Base-by-base conservation (phyloP, 164 flowering plant genomes). In the Aristolochia contorta region DNA sequence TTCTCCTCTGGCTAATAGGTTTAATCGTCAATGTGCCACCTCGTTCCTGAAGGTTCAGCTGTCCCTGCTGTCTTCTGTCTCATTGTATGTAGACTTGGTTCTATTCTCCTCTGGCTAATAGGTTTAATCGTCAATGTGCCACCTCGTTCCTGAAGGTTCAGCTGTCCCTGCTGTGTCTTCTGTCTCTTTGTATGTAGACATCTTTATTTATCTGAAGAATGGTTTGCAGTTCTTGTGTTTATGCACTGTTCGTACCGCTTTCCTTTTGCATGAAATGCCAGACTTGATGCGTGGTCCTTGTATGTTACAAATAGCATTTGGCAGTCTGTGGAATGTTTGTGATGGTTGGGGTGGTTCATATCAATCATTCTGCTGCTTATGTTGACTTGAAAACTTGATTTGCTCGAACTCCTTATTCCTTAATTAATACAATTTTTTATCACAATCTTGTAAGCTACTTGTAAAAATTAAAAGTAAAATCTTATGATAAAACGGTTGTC, bases 1-100 rank as follows among this genome's bases (percentile, higher is more conserved):
- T 65, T 43, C 48, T 57, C 16, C 60, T 57, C 33, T 65, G 72
- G 68, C 57, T 69, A 14, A 47, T 69, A 52, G 64, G 72, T 61
- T 47, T 69, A 21, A 57, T 65, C 60, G 55, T 69, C 53, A 60
- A 56, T 55, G 47, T 59, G 2, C 53, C 54, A 8, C n/a, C 58
- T 13, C 41, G 47, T 23, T 9, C 56, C 15, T 53, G 23, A 22
- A 53, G 22, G 24, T 7, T 14, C 22, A n/a, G 19, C 8, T 24
- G 30, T 3, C 25, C 13, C 8, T 15, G 14, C 30, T 21, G 14
- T n/a, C 25, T n/a, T 21, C 23, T 19, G 6, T n/a, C 22, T 53
- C 23, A 22, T 53, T 6, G 20, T 24, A n/a, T 53, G 9, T n/a
- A n/a, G n/a, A n/a, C n/a, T 69, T 21, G 65, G 58, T 13, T 69